These are phyloP conservation scores for Solidago caesia DNA, from an alignment of 129 eudicot species.

Conservation along the genomic window DNA sequence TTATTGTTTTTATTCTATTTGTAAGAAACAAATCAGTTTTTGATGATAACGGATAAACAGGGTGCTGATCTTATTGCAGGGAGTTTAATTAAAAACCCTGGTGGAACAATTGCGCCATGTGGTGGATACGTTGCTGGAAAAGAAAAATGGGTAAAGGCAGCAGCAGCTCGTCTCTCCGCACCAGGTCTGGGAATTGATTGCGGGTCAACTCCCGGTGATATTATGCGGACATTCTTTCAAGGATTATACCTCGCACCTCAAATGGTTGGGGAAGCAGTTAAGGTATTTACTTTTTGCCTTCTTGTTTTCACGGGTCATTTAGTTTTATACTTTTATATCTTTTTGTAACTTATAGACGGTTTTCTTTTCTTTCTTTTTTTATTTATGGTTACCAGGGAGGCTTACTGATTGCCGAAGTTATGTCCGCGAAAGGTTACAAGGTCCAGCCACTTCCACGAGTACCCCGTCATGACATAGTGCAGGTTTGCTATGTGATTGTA, in stretches of 20 bases:
- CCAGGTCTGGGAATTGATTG: constrained; percentile 97
- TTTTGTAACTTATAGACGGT: constrained; percentile 6
- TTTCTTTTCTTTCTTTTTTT: not conserved
- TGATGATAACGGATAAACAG: constrained; percentile 44
- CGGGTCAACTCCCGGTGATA: constrained; percentile 94
- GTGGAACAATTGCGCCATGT: constrained; percentile 97
- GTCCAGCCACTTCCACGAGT: constrained; percentile 87
- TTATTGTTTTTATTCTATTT: not conserved
- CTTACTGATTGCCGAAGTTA: constrained; percentile 84
- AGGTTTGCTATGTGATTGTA: constrained; percentile 43
- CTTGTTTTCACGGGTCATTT: not conserved
- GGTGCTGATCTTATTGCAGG: constrained; percentile 99
- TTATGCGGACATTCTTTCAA: constrained; percentile 85
- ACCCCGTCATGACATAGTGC: constrained; percentile 84
- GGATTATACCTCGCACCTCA: constrained; percentile 95
- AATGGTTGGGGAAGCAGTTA: constrained; percentile 98
- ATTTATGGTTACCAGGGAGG: constrained; percentile 58
- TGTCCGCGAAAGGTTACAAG: constrained; percentile 72
- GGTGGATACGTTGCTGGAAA: constrained; percentile 98
- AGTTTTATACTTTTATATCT: not conserved
- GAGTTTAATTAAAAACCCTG: constrained; percentile 90
- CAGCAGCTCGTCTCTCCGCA: constrained; percentile 98
- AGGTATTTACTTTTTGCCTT: constrained; percentile 44
- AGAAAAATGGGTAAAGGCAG: constrained; percentile 87
- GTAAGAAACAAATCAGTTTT: not conserved